phyloP scores from a whole-genome alignment of 176 grass and related monocot genomes.

The Eremochloa ophiuroides region DNA sequence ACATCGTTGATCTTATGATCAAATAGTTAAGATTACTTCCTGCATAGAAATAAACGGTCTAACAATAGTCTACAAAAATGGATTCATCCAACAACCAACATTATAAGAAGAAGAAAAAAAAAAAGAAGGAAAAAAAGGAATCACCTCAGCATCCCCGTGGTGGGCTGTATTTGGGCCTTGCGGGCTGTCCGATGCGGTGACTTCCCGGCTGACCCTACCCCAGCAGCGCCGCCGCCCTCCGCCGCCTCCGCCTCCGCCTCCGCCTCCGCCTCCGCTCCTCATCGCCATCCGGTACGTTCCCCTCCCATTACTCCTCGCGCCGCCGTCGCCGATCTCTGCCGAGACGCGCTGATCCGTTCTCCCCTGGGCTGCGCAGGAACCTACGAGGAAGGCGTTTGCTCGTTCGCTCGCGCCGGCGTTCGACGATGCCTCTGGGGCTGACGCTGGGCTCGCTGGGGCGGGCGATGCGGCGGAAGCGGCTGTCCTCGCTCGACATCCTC shows the following conservation, averaged over 20 bases:
- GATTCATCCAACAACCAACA: neutral
- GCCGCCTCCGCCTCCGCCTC: no score
- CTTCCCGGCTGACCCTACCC: neutral
- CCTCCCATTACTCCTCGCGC: neutral
- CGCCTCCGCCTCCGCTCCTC: neutral
- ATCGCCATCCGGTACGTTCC: neutral
- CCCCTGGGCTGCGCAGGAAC: neutral
- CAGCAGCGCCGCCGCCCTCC: constrained; percentile 9
- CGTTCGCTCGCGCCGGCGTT: neutral
- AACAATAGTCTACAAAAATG: neutral
- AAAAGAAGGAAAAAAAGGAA: neutral
- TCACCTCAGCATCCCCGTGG: neutral
- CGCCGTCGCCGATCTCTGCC: neutral
- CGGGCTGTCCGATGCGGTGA: neutral
- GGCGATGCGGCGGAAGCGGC: constrained; percentile 72
- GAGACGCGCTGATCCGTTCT: neutral
- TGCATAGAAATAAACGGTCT: neutral
- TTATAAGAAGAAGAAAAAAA: neutral
- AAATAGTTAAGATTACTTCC: neutral
- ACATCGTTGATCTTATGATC: neutral
- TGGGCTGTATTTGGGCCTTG: neutral
- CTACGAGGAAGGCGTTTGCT: neutral
- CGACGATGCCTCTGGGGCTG: constrained; percentile 85
- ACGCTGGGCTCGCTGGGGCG: constrained; percentile 59
- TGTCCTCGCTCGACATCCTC: constrained; percentile 80